phyloP scores from a whole-genome alignment of 2,329 filamentous ascomycete species.

The Neobulgaria alba region DNA sequence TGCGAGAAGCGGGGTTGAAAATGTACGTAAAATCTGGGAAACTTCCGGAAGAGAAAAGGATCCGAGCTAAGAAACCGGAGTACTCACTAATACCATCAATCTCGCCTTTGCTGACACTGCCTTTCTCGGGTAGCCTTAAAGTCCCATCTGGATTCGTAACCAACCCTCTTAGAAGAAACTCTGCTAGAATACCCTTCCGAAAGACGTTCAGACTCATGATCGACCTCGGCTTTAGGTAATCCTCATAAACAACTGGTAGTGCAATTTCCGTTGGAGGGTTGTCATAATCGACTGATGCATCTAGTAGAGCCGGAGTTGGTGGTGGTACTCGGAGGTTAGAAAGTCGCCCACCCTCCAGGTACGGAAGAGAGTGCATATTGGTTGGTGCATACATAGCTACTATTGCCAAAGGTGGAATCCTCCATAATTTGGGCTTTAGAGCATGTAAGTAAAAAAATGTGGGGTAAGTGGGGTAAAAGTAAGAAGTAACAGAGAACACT shows the following conservation, averaged over 20 bases:
- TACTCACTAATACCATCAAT: slow-evolving; percentile 15
- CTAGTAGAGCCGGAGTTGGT: slow-evolving; percentile 7
- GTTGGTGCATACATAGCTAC: slow-evolving; percentile 15
- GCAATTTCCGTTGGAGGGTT: slow-evolving; percentile 8
- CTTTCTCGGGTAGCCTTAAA: slow-evolving; percentile 9
- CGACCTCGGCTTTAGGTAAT: slow-evolving; percentile 7
- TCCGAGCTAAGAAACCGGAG: not conserved
- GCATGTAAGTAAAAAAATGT: not conserved
- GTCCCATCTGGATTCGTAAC: slow-evolving; percentile 5
- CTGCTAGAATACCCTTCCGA: slow-evolving; percentile 5
- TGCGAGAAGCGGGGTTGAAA: too few species aligned
- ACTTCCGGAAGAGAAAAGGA: not conserved
- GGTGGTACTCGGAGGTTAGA: slow-evolving; percentile 1
- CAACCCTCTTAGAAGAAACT: slow-evolving; percentile 12
- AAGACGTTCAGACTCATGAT: slow-evolving; percentile 11
- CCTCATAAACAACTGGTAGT: not conserved
- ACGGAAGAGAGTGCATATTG: slow-evolving; percentile 7
- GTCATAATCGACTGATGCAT: slow-evolving; percentile 6
- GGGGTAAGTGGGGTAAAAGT: not conserved
- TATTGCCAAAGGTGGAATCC: slow-evolving; percentile 6
- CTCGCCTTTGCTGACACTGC: slow-evolving; percentile 8
- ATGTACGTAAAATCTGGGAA: too few species aligned
- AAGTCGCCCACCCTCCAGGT: slow-evolving; percentile 5
- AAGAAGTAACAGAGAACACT: not conserved
- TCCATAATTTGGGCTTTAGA: slow-evolving; percentile 16